A percentile compares a stretch with the other conserved stretches of the same genome.
These are phyloP conservation scores for Fusarium fujikuroi DNA, from an alignment of 2,329 filamentous ascomycete species.

Conservation along the genomic window DNA sequence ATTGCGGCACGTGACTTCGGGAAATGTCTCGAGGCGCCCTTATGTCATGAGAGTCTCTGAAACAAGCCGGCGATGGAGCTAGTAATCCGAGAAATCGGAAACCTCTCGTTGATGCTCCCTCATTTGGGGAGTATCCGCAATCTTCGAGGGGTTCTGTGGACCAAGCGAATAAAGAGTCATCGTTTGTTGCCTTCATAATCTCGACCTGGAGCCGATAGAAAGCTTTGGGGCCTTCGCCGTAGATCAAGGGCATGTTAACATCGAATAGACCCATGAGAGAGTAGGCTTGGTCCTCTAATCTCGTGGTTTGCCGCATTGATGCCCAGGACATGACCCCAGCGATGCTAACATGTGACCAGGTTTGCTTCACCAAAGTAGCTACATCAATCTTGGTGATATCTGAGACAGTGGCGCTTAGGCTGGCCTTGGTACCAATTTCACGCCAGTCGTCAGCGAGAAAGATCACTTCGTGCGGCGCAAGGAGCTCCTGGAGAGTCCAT, in stretches of 20 bases:
- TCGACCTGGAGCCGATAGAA: constrained; percentile 19
- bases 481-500: constrained; percentile 16
- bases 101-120: background rate
- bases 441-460: background rate
- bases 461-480: constrained; percentile 16
- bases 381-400: constrained; percentile 4
- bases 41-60: constrained; percentile 10
- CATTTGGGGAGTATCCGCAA: background rate
- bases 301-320: constrained; percentile 5
- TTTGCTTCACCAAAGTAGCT: background rate
- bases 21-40: background rate
- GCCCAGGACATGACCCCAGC: constrained; percentile 23
- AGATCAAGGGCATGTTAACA: constrained; percentile 22
- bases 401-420: background rate
- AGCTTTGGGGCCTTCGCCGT: constrained; percentile 9
- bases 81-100: constrained; percentile 1
- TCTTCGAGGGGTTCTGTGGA: constrained; percentile 11
- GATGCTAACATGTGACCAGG: constrained; percentile 10
- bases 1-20: background rate
- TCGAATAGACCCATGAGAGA: constrained; percentile 14
- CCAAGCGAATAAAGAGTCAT: constrained; percentile 14
- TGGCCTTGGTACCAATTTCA: constrained; percentile 7
- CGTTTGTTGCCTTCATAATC: constrained; percentile 21
- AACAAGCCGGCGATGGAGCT: constrained; percentile 4
- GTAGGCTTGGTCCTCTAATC: constrained; percentile 20